Base-by-base conservation (phyloP, 148 eudicot genomes). In the Euryodendron excelsum region DNA sequence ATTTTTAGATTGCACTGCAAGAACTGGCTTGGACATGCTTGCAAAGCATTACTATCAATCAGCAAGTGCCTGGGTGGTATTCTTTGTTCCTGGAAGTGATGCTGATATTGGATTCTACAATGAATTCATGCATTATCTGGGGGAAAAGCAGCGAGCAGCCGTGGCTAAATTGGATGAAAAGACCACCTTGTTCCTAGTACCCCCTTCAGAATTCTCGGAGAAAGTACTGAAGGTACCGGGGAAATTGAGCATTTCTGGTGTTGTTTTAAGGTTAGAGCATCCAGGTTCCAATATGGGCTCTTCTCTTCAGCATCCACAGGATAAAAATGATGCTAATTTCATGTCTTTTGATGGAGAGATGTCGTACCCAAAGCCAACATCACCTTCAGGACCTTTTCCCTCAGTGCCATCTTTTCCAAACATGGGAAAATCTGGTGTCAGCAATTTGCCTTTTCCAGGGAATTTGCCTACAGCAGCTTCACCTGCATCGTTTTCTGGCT, bases 131-230 rank as follows among this genome's bases (percentile, higher is more conserved):
- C 82, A 86, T 70, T 93, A 90, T 85, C 91, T 93, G 5, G 96
- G 81, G 63, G 96, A 91, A 74, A 90, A 89, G 78, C 85, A 90
- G 75, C 88, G 98, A 56, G 96, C 92, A n/a, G 98, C 98, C 3
- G 98, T 93, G 55, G 90, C 95, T 72, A 91, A 90, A 87, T 74
- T 93, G 78, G 96, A 93, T 62, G 93, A 93, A 31, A 81, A 53
- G 41, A 87, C 86, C 79, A 91, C 98, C 64, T 79, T 93, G 78
- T 93, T 93, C 80, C 90, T 93, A 20, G 96, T 93, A 23, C 96
- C 98, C 62, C 98, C 98, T 82, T 93, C 98, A 36, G 98, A 93
- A 25, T 93, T 93, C 88, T 90, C 98, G 0, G 93, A 91, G 78
- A 90, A 93, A 69, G 91, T 93, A 31, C 91, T 93, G 2, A 93